phyloP scores from a whole-genome alignment of 345 rosid species.

The Eucalyptus viminalis region DNA sequence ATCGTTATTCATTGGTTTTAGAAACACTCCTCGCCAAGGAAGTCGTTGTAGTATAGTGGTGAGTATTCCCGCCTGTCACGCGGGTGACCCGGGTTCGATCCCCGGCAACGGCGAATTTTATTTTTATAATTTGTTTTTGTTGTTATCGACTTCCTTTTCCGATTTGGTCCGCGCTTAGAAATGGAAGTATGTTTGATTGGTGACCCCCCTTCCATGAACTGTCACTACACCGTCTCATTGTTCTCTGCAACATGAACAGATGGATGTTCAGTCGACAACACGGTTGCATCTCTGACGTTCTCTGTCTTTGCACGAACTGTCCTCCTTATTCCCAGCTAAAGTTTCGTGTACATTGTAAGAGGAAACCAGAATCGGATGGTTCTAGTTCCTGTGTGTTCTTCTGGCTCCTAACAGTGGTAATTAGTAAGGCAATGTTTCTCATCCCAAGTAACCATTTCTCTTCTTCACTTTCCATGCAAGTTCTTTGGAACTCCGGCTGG shows the following conservation, averaged over 20 bases:
- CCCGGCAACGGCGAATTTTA: not conserved
- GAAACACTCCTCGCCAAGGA: too few relatives aligned
- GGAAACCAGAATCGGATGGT: not conserved
- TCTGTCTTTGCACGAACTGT: not conserved
- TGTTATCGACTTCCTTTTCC: not conserved
- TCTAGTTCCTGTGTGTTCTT: not conserved
- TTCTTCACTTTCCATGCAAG: not conserved
- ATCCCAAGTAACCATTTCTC: not conserved
- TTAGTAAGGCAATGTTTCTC: not conserved
- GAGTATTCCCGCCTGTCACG: slow-evolving; percentile 95
- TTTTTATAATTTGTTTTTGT: not conserved
- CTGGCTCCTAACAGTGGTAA: not conserved
- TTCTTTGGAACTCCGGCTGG: not conserved
- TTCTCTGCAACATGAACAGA: not conserved
- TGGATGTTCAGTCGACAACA: not conserved
- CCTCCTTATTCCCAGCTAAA: not conserved
- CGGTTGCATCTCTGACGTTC: not conserved
- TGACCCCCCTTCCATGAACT: not conserved
- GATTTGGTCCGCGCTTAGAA: not conserved
- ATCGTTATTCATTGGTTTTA: not conserved
- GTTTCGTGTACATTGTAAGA: not conserved
- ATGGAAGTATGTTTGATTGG: not conserved
- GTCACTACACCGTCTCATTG: not conserved
- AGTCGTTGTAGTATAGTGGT: slow-evolving; percentile 96
- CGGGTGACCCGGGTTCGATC: slow-evolving; percentile 97